A percentile compares a stretch with the other conserved stretches of the same genome.
phyloP scores from a whole-genome alignment of 2,329 filamentous ascomycete genomes.

The Fusarium redolens region DNA sequence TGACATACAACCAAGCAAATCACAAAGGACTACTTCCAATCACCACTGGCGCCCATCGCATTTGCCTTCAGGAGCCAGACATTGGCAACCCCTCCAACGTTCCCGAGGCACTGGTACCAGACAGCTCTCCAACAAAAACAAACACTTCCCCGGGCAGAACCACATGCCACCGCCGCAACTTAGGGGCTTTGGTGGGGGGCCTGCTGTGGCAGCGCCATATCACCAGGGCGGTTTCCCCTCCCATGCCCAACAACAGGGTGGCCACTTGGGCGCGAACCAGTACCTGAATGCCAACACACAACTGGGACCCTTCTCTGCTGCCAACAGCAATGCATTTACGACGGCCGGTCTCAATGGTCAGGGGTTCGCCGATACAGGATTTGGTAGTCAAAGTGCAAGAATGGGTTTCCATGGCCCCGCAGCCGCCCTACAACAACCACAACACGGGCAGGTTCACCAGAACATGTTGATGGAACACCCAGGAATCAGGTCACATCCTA shows the following conservation, averaged over 20 bases:
- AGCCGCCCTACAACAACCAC: slow-evolving; percentile 69
- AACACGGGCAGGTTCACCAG: slow-evolving; percentile 60
- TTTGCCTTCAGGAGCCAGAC: background rate
- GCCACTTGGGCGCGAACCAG: slow-evolving; percentile 72
- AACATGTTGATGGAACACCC: slow-evolving; percentile 56
- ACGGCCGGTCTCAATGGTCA: slow-evolving; percentile 67
- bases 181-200: slow-evolving; percentile 53
- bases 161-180: slow-evolving; percentile 54
- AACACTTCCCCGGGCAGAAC: background rate
- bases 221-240: slow-evolving; percentile 64
- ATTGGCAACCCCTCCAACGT: background rate
- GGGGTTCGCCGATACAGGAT: slow-evolving; percentile 74
- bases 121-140: background rate
- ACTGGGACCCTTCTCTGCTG: slow-evolving; percentile 72
- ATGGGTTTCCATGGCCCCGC: slow-evolving; percentile 78
- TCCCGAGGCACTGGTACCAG: background rate
- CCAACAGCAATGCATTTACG: slow-evolving; percentile 67
- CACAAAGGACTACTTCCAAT: background rate
- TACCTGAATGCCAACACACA: slow-evolving; percentile 77
- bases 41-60: background rate
- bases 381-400: slow-evolving; percentile 87
- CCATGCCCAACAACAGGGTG: slow-evolving; percentile 62
- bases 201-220: slow-evolving; percentile 54
- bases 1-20: background rate
- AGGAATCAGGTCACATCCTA: slow-evolving; percentile 62